Percentiles rank a stretch among this genome's conserved stretches.
Evolutionary conservation across 352 stramenopile species (phyloP).

Genomic region (Phytophthora chlamydospora): DNA sequence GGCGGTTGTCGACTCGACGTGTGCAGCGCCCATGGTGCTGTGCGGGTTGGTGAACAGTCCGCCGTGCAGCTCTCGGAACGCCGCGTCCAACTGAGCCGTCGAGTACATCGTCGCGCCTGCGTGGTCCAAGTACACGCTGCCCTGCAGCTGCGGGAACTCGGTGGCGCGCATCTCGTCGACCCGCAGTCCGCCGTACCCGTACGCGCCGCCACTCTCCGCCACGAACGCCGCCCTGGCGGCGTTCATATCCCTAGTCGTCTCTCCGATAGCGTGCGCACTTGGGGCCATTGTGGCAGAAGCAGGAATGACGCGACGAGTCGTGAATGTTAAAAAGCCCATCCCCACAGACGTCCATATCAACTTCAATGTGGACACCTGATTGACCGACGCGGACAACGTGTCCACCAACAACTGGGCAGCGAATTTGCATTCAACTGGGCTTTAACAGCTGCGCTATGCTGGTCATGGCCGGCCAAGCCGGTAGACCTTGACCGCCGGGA

Average conservation of each 20-base stretch:
- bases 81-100: slow-evolving; percentile 59
- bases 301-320: slow-evolving; percentile 18
- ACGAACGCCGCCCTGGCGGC: slow-evolving; percentile 36
- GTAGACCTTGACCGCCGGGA: slow-evolving; percentile 58
- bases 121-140: slow-evolving; percentile 83
- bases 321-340: slow-evolving; percentile 31
- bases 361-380: slow-evolving; percentile 24
- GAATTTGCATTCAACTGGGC: slow-evolving; percentile 8
- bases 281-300: slow-evolving; percentile 11
- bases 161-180: slow-evolving; percentile 50
- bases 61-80: slow-evolving; percentile 52
- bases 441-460: slow-evolving; percentile 1
- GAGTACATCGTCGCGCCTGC: slow-evolving; percentile 84
- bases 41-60: slow-evolving; percentile 76
- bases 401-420: slow-evolving; percentile 14
- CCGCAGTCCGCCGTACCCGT: slow-evolving; percentile 40
- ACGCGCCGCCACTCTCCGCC: slow-evolving; percentile 29
- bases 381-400: slow-evolving; percentile 10
- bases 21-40: slow-evolving; percentile 33
- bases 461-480: slow-evolving; percentile 22
- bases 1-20: slow-evolving; percentile 47
- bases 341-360: slow-evolving; percentile 4
- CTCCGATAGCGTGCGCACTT: slow-evolving; percentile 3
- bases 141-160: slow-evolving; percentile 55
- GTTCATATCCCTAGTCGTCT: slow-evolving; percentile 9